Evolutionary conservation across 2,329 filamentous ascomycete species (phyloP), one percentile per base, ranked within the genome.

Genomic region (Salinomyces thailandicus): DNA sequence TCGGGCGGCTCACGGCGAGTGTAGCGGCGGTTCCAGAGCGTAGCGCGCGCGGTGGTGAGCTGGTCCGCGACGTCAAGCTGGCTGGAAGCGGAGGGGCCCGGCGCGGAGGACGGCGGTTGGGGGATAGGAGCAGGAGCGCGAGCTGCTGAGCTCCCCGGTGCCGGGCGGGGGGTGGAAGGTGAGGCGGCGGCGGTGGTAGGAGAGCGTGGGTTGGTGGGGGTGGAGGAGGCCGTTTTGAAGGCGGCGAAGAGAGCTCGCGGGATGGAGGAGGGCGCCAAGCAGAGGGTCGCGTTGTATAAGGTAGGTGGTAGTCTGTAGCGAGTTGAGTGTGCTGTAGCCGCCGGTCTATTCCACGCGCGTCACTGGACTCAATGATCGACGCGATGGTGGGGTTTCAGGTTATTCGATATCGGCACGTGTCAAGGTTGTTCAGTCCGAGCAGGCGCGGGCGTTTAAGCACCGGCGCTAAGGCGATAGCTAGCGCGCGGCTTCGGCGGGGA

Each of bases 11-110:
- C 60, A 26, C 58, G 56, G 41, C 43, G 44, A 22, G 66, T 68
- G 52, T 61, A 67, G 37, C 57, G 59, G 38, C 63, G 62, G 49
- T 70, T 64, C 63, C 66, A 71, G 49, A 71, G 66, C 41, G 67
- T 63, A 41, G 58, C 60, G 44, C 61, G 56, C n/a, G 67, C 64
- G 33, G 66, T 69, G 14, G 62, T 68, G 45, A 71, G 58, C 46
- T 66, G 58, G 44, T 51, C 54, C 31, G 63, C 63, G 41, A 68
- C 44, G 17, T 33, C 26, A 20, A 47, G 41, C 24, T 40, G 40
- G 6, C 35, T 36, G 13, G 42, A 36, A 4, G 22, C 12, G 30
- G 12, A 27, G 39, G 17, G 14, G 37, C n/a, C 19, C 33, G 11
- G 24, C 5, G 33, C n/a, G 5, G 27, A 31, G 11, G 33, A 11